A percentile compares a stretch with the other conserved stretches of the same genome.
Conservation (phyloP, 225 moss, liverwort and hornwort species). For the Physcomitrium patens region DNA sequence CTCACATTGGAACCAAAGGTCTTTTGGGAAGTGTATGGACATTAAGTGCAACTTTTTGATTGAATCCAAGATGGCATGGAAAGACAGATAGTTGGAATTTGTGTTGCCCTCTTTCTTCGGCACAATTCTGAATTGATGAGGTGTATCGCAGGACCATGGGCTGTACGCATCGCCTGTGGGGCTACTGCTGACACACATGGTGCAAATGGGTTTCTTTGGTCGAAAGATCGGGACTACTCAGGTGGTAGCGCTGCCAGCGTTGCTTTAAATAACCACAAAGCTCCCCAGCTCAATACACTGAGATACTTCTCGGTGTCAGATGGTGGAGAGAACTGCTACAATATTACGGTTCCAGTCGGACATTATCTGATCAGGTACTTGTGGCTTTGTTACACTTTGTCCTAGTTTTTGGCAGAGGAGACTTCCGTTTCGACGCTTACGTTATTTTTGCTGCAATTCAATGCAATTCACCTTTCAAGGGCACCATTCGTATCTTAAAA, state of each 20-base stretch:
- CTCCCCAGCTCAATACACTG: conserved; percentile 53
- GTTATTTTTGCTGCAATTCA: neutral
- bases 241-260: conserved; percentile 72
- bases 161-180: conserved; percentile 80
- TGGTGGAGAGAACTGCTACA: conserved; percentile 86
- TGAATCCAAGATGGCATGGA: too few relatives aligned
- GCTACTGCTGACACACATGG: conserved; percentile 40
- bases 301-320: conserved; percentile 79
- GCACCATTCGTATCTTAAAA: too few relatives aligned
- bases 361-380: conserved; percentile 74
- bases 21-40: too few relatives aligned
- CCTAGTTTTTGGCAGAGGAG: neutral
- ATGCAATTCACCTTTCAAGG: neutral
- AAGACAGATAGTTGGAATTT: neutral
- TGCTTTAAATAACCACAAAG: conserved; percentile 36
- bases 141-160: conserved; percentile 42
- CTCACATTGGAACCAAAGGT: too few relatives aligned
- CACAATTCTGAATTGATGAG: conserved; percentile 9
- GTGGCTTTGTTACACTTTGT: neutral
- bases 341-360: conserved; percentile 75
- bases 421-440: neutral
- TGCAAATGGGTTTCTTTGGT: conserved; percentile 56
- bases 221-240: conserved; percentile 64
- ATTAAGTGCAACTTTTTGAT: too few relatives aligned
- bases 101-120: neutral